Conservation (phyloP, 1,284 basidiomycete species). For the Irpex rosettiformis region DNA sequence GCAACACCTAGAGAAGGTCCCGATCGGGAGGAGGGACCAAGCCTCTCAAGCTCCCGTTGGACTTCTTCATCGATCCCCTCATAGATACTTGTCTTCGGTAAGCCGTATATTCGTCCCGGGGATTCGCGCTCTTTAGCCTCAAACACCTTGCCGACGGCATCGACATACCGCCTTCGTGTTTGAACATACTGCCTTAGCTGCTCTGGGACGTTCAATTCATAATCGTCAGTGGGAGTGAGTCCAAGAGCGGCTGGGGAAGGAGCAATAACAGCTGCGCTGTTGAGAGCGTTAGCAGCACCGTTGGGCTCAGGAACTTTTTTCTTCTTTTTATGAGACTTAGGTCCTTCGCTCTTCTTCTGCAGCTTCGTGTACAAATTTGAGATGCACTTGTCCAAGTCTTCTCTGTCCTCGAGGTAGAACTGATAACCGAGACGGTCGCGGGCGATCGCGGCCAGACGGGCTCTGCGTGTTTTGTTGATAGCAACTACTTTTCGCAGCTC, state of each 20-base stretch:
- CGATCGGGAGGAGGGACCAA: slow-evolving; percentile 18
- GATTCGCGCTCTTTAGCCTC: slow-evolving; percentile 60
- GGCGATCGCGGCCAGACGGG: slow-evolving; percentile 73
- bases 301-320: slow-evolving; percentile 46
- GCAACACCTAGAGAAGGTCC: slow-evolving; percentile 12
- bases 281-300: slow-evolving; percentile 30
- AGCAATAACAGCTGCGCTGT: slow-evolving; percentile 26
- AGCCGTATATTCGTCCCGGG: slow-evolving; percentile 68
- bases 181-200: slow-evolving; percentile 67
- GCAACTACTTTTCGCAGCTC: slow-evolving; percentile 74
- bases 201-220: slow-evolving; percentile 64
- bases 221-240: slow-evolving; percentile 63
- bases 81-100: slow-evolving; percentile 73
- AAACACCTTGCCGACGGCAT: slow-evolving; percentile 63
- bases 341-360: slow-evolving; percentile 64
- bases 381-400: slow-evolving; percentile 82
- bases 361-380: slow-evolving; percentile 65
- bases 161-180: slow-evolving; percentile 71
- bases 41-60: slow-evolving; percentile 34
- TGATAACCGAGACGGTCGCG: slow-evolving; percentile 86
- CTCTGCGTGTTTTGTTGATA: slow-evolving; percentile 81
- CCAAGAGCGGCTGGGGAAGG: slow-evolving; percentile 66
- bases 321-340: slow-evolving; percentile 68
- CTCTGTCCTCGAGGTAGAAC: slow-evolving; percentile 79
- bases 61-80: slow-evolving; percentile 69